Evolutionary conservation across 257 asterid genomes (phyloP).

Genomic region (Datura wrightii): DNA sequence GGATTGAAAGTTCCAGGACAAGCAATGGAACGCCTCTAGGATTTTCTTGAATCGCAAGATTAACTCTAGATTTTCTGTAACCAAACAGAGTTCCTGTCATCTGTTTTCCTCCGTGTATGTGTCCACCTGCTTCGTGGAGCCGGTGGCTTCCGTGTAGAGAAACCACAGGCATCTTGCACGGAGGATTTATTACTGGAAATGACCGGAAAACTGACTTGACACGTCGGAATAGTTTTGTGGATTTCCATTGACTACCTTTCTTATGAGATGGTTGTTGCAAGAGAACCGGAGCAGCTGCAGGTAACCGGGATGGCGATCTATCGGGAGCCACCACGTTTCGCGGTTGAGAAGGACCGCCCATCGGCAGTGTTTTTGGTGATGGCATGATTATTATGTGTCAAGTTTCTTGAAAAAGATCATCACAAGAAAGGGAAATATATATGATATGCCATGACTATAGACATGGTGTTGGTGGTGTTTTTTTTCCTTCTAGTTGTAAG

Average conservation of each 20-base stretch:
- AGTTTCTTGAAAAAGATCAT: background rate
- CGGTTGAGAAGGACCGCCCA: constrained; percentile 27
- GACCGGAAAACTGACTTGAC: constrained; percentile 75
- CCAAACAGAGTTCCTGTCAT: constrained; percentile 91
- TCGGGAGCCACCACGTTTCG: constrained; percentile 58
- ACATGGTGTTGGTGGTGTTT: background rate
- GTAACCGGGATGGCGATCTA: constrained; percentile 45
- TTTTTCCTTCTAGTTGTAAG: too few relatives aligned
- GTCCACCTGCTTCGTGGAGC: constrained; percentile 51
- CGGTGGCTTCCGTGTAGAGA: constrained; percentile 46
- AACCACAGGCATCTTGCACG: constrained; percentile 77
- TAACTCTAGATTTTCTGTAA: constrained; percentile 66
- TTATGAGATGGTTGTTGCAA: constrained; percentile 56
- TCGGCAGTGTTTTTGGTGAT: constrained; percentile 46
- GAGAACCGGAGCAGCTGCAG: constrained; percentile 35
- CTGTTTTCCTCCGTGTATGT: constrained; percentile 78
- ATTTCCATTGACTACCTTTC: constrained; percentile 51
- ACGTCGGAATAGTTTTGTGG: constrained; percentile 66
- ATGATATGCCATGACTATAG: background rate
- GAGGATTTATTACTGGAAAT: constrained; percentile 79
- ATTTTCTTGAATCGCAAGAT: constrained; percentile 76
- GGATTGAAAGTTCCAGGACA: constrained; percentile 77
- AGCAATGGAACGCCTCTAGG: constrained; percentile 70
- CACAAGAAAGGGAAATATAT: background rate
- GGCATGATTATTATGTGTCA: constrained; percentile 40